Conservation (phyloP, 495 filamentous ascomycete genomes). For the Penicillium pulvis region DNA sequence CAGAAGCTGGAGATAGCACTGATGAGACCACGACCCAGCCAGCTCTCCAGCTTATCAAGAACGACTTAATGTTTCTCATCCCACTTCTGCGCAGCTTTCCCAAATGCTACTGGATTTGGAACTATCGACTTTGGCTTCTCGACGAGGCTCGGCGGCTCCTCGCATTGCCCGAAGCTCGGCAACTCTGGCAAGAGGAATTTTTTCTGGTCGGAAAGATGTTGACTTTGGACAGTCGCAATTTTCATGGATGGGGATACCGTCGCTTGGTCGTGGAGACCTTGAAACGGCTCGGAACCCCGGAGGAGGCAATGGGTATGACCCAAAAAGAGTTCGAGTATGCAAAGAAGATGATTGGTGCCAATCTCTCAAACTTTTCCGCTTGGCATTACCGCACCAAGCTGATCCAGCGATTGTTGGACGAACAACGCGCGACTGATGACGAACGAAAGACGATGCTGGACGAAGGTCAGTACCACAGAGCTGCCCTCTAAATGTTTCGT, state of each 20-base stretch:
- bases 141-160: constrained; percentile 67
- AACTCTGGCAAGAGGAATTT: constrained; percentile 83
- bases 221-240: constrained; percentile 83
- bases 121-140: constrained; percentile 88
- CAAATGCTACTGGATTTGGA: constrained; percentile 99
- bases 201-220: constrained; percentile 83
- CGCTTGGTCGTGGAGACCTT: constrained; percentile 70
- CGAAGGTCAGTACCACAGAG: constrained; percentile 52
- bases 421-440: constrained; percentile 61
- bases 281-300: constrained; percentile 55
- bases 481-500: background rate
- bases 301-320: constrained; percentile 56
- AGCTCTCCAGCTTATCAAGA: constrained; percentile 57
- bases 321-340: constrained; percentile 89
- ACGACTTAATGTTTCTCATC: constrained; percentile 78
- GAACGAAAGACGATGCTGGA: constrained; percentile 71
- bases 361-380: constrained; percentile 93
- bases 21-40: constrained; percentile 21
- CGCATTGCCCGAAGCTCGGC: constrained; percentile 50
- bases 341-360: constrained; percentile 76
- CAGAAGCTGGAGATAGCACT: constrained; percentile 23
- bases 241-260: constrained; percentile 95
- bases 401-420: constrained; percentile 72
- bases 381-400: constrained; percentile 90
- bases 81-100: constrained; percentile 81